Percentiles rank a stretch among this genome's conserved stretches.
Evolutionary conservation across 2,329 filamentous ascomycete species (phyloP).

Genomic region (Paraphaeosphaeria sporulosa): DNA sequence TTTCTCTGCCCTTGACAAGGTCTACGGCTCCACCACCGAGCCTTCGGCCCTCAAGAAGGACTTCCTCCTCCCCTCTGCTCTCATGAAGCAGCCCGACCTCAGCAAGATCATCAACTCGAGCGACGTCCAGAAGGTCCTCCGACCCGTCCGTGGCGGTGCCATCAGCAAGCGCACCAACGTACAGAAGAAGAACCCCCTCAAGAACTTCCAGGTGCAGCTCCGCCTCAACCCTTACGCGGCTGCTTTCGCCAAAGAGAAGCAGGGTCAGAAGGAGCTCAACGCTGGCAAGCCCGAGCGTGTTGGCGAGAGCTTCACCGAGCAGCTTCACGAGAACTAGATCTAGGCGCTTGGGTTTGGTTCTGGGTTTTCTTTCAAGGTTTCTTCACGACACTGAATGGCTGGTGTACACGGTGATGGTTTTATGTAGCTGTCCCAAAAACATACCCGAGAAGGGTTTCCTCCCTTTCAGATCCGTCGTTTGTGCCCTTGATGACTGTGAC

Average conservation of each 20-base stretch:
- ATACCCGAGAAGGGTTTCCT: conserved; percentile 31
- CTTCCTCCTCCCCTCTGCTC: conserved; percentile 93
- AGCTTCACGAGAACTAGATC: conserved; percentile 61
- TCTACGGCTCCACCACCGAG: conserved; percentile 93
- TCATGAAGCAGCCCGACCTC: conserved; percentile 94
- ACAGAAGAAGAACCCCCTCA: conserved; percentile 99
- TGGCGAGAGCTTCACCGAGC: conserved; percentile 60
- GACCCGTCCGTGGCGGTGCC: conserved; percentile 87
- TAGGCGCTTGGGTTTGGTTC: conserved; percentile 40
- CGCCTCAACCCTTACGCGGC: conserved; percentile 98
- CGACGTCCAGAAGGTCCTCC: conserved; percentile 96
- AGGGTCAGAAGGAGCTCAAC: conserved; percentile 74
- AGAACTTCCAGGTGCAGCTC: conserved; percentile 98
- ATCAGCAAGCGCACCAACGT: conserved; percentile 88
- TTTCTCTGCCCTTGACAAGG: conserved; percentile 93
- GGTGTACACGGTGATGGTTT: conserved; percentile 30
- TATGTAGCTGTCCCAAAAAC: conserved; percentile 40
- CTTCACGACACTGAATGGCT: conserved; percentile 25
- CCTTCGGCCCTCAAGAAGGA: conserved; percentile 97
- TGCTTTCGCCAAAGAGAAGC: conserved; percentile 85
- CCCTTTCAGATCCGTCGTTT: conserved; percentile 9
- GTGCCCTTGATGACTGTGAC: not conserved
- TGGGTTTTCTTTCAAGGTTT: conserved; percentile 26
- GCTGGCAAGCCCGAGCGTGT: conserved; percentile 66
- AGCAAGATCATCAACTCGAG: conserved; percentile 98